Base-by-base conservation (phyloP, 23 red algal genomes). In the Gracilaria gracilis region DNA sequence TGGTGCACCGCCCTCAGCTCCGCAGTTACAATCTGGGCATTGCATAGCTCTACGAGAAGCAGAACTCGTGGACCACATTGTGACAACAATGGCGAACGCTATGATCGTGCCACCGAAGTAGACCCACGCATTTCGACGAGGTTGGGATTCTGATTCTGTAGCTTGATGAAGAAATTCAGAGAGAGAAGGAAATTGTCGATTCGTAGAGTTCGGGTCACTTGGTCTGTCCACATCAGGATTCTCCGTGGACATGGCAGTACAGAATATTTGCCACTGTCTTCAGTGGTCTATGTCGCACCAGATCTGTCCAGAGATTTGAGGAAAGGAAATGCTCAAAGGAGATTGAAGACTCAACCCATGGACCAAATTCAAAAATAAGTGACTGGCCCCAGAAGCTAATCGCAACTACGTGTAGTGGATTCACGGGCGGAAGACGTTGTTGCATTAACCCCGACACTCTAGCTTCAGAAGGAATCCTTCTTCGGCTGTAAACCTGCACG, bases 11-110 rank as follows among this genome's bases (percentile, higher is more conserved):
- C 59, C 58, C 15, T 87, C 83, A 0, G 61, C 75, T 25, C 88
- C 88, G 58, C 95, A 96, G 57, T 90, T 96, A 74, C 95, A 96
- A 50, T 91, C 88, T 53, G 95, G 95, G 46, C 95, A 96, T 35
- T 78, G 62, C 25, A 47, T 55, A 66, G 89, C 77, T 53, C 42
- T 50, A 50, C 33, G 75, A 67, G 79, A 67, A 38, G 80, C 79
- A 55, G 70, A 62, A 38, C 83, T 83, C 3, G 85, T 59, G 54
- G 95, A 79, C 95, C 95, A 96, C 28, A 96, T 61, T 14, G 95
- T 79, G 53, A 96, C 81, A 34, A 83, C 75, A 25, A 96, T 64
- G 38, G 86, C 74, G 40, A 96, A 92, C 37, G 83, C 66, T 38
- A 96, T 75, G 61, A 96, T 80, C 38, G 81, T 81, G 36, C 91